A percentile compares a stretch with the other conserved stretches of the same genome.
Conservation (phyloP, 1,139 yeast species). For the Yamadazyma mexicana region DNA sequence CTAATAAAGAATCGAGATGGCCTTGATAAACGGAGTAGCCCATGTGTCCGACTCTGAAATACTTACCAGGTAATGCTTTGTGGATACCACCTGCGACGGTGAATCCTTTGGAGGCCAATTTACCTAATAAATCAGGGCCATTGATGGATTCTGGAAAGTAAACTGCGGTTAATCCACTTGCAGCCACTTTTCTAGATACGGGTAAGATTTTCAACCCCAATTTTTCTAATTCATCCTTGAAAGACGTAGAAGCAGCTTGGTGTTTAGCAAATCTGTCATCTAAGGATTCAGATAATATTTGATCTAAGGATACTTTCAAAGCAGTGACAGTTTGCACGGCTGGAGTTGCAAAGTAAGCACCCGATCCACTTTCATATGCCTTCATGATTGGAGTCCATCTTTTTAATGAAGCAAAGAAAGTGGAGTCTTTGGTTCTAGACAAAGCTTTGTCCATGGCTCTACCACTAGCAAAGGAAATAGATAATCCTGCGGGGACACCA, state of each 20-base stretch:
- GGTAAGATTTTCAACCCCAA: slow-evolving; percentile 75
- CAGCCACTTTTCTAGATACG: slow-evolving; percentile 58
- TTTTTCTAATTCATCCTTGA: slow-evolving; percentile 57
- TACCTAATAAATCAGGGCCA: slow-evolving; percentile 60
- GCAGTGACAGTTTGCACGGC: slow-evolving; percentile 87
- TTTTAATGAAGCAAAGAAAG: slow-evolving; percentile 74
- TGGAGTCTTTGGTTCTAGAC: slow-evolving; percentile 45
- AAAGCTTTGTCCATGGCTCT: slow-evolving; percentile 71
- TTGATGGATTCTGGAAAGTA: slow-evolving; percentile 78
- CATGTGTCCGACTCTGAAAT: slow-evolving; percentile 96
- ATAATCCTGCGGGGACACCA: slow-evolving; percentile 92
- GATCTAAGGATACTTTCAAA: slow-evolving; percentile 72
- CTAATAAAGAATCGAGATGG: slow-evolving; percentile 37
- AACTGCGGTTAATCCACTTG: slow-evolving; percentile 86
- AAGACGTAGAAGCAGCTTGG: slow-evolving; percentile 57
- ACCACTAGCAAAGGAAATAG: slow-evolving; percentile 71
- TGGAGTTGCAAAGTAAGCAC: slow-evolving; percentile 93
- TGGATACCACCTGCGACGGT: slow-evolving; percentile 91
- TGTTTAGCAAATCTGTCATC: slow-evolving; percentile 67
- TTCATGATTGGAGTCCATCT: slow-evolving; percentile 90
- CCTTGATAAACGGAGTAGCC: slow-evolving; percentile 56
- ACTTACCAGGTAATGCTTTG: slow-evolving; percentile 74
- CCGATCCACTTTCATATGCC: slow-evolving; percentile 79
- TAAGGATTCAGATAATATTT: slow-evolving; percentile 61
- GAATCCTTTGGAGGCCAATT: slow-evolving; percentile 65